A percentile compares a stretch with the other conserved stretches of the same genome.
phyloP scores from a whole-genome alignment of 176 grass and related monocot species.

The Typha latifolia region DNA sequence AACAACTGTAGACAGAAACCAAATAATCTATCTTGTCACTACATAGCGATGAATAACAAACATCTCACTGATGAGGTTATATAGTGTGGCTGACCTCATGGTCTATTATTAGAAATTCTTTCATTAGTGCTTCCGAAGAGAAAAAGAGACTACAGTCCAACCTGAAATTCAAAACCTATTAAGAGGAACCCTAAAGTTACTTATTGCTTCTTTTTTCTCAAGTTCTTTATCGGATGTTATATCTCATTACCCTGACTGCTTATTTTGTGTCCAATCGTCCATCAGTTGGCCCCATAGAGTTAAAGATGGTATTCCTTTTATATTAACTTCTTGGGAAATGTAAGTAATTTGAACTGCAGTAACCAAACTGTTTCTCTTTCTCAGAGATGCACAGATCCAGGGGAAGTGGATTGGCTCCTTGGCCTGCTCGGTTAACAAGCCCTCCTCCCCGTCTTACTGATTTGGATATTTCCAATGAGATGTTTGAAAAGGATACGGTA shows the following conservation, averaged over 20 bases:
- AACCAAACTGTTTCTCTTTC: conserved; percentile 21
- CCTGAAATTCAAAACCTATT: background rate
- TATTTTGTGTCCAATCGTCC: background rate
- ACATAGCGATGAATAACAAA: no score
- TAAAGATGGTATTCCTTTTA: background rate
- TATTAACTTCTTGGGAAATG: background rate
- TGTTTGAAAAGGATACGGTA: conserved; percentile 88
- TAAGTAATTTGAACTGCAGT: conserved; percentile 18
- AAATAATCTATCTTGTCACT: no score
- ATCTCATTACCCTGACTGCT: background rate
- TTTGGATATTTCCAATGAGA: conserved; percentile 64
- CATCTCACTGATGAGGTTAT: no score
- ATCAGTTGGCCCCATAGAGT: background rate
- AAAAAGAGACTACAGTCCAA: background rate
- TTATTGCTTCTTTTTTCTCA: background rate
- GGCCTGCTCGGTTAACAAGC: conserved; percentile 82
- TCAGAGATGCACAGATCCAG: conserved; percentile 85
- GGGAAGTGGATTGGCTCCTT: conserved; percentile 82
- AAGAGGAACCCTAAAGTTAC: background rate
- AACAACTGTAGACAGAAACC: no score
- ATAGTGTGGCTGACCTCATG: no score
- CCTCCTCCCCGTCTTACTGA: conserved; percentile 87
- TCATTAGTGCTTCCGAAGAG: background rate
- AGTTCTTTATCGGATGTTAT: background rate
- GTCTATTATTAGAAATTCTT: no score